A percentile compares a stretch with the other conserved stretches of the same genome.
Evolutionary conservation across 257 asterid species (phyloP).

Genomic region (Salvia splendens): DNA sequence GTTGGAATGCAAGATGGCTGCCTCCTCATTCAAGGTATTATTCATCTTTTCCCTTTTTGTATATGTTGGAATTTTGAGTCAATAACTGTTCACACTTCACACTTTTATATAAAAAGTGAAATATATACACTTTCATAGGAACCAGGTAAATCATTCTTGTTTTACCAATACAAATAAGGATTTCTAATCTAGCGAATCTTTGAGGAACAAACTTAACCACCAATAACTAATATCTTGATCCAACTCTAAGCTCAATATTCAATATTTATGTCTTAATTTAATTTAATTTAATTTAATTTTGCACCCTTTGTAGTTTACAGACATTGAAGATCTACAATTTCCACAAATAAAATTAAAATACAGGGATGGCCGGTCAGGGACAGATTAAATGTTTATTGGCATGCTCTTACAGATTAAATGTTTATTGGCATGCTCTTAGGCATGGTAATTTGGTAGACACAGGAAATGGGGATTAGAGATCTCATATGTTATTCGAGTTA

Average conservation of each 20-base stretch:
- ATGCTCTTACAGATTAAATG: not conserved
- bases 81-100: not conserved
- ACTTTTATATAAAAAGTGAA: not conserved
- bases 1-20: slow-evolving; percentile 85
- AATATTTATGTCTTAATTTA: not conserved
- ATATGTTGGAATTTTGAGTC: not conserved
- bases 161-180: slow-evolving; percentile 14
- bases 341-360: not conserved
- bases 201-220: not conserved
- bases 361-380: not conserved
- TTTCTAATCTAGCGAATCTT: not conserved
- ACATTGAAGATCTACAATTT: not conserved
- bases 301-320: not conserved
- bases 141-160: not conserved
- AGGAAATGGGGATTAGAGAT: not conserved
- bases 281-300: not conserved
- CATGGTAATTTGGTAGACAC: not conserved
- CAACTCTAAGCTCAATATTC: not conserved
- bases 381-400: not conserved
- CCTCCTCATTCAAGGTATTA: slow-evolving; percentile 76
- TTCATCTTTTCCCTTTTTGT: slow-evolving; percentile 14
- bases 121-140: not conserved
- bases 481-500: slow-evolving; percentile 1
- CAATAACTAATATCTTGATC: not conserved
- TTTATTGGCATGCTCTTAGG: not conserved